Conservation (phyloP, 768 basidiomycete genomes). For the Mycena galericulata region DNA sequence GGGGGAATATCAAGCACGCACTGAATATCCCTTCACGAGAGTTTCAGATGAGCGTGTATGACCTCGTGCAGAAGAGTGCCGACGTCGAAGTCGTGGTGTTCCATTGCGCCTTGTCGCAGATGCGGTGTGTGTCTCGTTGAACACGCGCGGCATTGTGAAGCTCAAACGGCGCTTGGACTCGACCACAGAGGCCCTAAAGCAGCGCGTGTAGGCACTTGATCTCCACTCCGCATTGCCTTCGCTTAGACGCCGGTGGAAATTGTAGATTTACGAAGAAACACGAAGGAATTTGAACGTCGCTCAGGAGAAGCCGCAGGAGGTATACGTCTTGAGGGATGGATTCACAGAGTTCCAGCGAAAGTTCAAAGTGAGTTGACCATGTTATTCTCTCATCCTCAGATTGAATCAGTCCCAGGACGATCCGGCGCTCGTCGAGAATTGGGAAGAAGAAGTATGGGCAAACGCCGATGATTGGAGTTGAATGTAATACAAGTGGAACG, state of each 20-base stretch:
- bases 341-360: conserved; percentile 78
- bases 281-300: conserved; percentile 59
- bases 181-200: conserved; percentile 83
- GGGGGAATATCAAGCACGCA: conserved; percentile 81
- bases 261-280: conserved; percentile 77
- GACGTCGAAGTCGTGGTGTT: conserved; percentile 76
- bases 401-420: conserved; percentile 60
- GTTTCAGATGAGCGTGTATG: conserved; percentile 69
- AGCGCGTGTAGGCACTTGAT: conserved; percentile 64
- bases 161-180: conserved; percentile 19
- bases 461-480: conserved; percentile 51
- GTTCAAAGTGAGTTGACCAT: conserved; percentile 63
- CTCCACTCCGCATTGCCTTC: conserved; percentile 1
- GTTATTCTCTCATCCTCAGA: background rate
- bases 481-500: no score
- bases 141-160: conserved; percentile 15
- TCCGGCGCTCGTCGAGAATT: conserved; percentile 79
- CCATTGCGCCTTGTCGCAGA: conserved; percentile 83
- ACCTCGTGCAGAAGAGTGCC: conserved; percentile 70
- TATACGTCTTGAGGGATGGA: conserved; percentile 77
- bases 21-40: conserved; percentile 71
- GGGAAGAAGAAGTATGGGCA: conserved; percentile 75
- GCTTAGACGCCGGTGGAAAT: conserved; percentile 25
- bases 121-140: conserved; percentile 62
- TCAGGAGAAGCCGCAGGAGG: conserved; percentile 60